Evolutionary conservation across 2,329 filamentous ascomycete genomes (phyloP).

Genomic region (Xylaria polymorpha): DNA sequence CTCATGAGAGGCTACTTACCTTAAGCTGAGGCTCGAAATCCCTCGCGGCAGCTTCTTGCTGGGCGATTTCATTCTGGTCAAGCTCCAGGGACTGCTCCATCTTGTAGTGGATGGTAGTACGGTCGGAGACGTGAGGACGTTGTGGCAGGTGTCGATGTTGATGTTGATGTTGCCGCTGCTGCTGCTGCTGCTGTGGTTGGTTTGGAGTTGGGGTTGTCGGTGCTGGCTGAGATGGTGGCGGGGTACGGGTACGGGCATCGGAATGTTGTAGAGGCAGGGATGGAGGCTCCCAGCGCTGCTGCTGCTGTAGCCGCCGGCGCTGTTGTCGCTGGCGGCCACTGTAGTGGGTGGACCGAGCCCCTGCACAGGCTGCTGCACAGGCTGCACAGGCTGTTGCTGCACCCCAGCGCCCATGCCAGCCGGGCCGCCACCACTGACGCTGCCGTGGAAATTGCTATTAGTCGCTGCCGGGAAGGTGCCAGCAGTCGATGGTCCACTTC

Average conservation of each 20-base stretch:
- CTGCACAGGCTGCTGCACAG: constrained; percentile 21
- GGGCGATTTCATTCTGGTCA: constrained; percentile 57
- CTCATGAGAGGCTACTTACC: constrained; percentile 54
- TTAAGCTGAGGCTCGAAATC: constrained; percentile 68
- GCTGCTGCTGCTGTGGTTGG: constrained; percentile 21
- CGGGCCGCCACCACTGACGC: constrained; percentile 40
- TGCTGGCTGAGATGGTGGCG: constrained; percentile 29
- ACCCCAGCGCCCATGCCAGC: constrained; percentile 30
- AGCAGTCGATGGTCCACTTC: constrained; percentile 41
- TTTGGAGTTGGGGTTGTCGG: constrained; percentile 17
- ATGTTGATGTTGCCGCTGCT: constrained; percentile 22
- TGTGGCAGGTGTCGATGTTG: constrained; percentile 31
- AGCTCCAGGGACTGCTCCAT: constrained; percentile 55
- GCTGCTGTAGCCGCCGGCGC: constrained; percentile 35
- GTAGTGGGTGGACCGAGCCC: constrained; percentile 30
- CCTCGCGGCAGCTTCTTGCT: constrained; percentile 70
- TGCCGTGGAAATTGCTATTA: constrained; percentile 38
- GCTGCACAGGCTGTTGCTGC: constrained; percentile 30
- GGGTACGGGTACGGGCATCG: constrained; percentile 30
- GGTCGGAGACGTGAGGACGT: constrained; percentile 25
- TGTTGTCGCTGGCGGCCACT: constrained; percentile 43
- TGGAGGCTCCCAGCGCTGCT: constrained; percentile 29
- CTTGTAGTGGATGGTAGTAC: constrained; percentile 45
- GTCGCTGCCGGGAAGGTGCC: constrained; percentile 43
- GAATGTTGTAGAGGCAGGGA: constrained; percentile 28